These are phyloP conservation scores for Rhazya stricta DNA, from an alignment of 257 asterid species.

Conservation along the genomic window DNA sequence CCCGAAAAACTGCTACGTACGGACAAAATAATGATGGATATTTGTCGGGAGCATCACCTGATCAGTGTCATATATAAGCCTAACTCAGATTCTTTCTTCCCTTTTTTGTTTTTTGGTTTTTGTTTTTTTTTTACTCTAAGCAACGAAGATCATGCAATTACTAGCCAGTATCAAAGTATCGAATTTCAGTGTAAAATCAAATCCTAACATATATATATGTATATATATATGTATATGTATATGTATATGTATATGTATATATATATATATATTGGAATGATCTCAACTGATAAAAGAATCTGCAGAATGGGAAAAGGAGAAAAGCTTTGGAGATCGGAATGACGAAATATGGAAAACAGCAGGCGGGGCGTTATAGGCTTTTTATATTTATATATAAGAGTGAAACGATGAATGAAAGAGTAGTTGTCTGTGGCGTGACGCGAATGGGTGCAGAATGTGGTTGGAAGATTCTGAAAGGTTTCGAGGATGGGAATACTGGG, in stretches of 20 bases:
- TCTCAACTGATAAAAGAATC: neutral
- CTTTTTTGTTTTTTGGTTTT: neutral
- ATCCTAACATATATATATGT: no score
- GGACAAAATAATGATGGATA: neutral
- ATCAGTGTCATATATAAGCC: neutral
- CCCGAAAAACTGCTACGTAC: neutral
- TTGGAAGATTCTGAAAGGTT: constrained; percentile 10
- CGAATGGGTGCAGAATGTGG: neutral
- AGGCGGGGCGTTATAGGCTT: neutral
- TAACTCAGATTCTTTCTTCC: neutral
- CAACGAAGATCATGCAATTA: no score
- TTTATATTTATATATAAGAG: no score
- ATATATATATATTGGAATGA: no score
- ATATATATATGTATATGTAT: no score
- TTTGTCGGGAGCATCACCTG: neutral
- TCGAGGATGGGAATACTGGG: neutral
- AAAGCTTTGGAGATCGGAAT: neutral
- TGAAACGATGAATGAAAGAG: no score
- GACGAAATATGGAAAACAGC: neutral
- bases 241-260: no score
- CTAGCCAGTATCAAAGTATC: no score
- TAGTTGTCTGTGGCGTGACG: constrained; percentile 11
- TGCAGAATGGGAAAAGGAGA: neutral
- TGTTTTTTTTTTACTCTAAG: neutral
- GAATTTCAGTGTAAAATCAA: no score